Evolutionary conservation across 129 eudicot genomes (phyloP), one percentile per base, ranked within the genome.

Genomic region (Centrapalus pauciflorus): DNA sequence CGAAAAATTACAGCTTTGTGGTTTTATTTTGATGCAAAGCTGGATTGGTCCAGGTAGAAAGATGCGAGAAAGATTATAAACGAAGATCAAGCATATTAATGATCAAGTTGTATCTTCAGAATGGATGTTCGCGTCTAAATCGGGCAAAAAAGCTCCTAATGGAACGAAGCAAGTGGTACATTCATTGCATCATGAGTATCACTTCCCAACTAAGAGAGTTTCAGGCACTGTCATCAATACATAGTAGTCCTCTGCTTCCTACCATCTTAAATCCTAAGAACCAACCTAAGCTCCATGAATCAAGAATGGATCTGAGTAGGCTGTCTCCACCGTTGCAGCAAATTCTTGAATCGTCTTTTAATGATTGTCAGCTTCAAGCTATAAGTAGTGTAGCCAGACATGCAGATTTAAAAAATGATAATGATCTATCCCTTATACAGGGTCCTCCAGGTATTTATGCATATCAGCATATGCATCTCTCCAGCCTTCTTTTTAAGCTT

Each of bases 81-180:
- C 82, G 84, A 75, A 94, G 80, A 70, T 83, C 75, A 49, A 86
- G 65, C 78, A 76, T 83, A 59, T 74, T 84, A 77, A 78, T 83
- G 55, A 82, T 94, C 66, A 89, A 86, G 78, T 75, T 89, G 41
- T 89, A 89, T 81, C 88, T 94, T 67, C 95, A 84, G 59, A 80
- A 72, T 71, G 97, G 97, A 63, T 70, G 64, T 82, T 69, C 95
- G 51, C 93, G 97, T 16, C 73, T 89, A 55, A 83, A 89, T 72
- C 84, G 93, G 68, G 99, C 88, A 38, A 82, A 86, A 80, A 94
- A 89, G 80, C 85, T 78, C 71, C 84, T 94, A 54, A 73, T 76
- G 74, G 99, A 82, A 51, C 67, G 99, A 77, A 94, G 97, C 86
- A 94, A 89, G 84, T 94, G 99, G 99, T 84, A 64, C 78, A 66